Evolutionary conservation across 139 green algal species (phyloP).

Genomic region (Volvox reticuliferus): DNA sequence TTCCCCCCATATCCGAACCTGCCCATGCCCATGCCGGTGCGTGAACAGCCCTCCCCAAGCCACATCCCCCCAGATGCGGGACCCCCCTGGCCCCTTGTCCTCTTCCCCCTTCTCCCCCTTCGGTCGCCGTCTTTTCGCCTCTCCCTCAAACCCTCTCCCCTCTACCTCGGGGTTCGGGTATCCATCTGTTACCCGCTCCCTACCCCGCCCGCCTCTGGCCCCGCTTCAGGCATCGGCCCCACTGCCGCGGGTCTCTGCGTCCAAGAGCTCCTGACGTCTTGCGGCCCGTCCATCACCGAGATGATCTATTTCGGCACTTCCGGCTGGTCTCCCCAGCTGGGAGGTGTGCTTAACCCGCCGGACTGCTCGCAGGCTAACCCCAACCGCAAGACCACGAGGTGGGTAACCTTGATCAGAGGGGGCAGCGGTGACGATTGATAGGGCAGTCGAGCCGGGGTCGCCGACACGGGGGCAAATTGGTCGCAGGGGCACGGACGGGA

Average conservation of each 20-base stretch:
- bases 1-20: too few relatives aligned
- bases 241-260: constrained; percentile 61
- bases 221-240: constrained; percentile 70
- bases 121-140: background rate
- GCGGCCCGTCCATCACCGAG: constrained; percentile 61
- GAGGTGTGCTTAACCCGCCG: constrained; percentile 64
- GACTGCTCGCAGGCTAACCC: constrained; percentile 53
- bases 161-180: too few relatives aligned
- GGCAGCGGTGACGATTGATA: too few relatives aligned
- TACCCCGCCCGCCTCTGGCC: background rate
- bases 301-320: constrained; percentile 73
- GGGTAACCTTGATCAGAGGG: background rate
- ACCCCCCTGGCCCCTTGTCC: background rate
- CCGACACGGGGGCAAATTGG: too few relatives aligned
- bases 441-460: too few relatives aligned
- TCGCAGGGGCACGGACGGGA: too few relatives aligned
- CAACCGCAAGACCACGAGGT: constrained; percentile 55
- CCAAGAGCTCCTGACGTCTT: constrained; percentile 63
- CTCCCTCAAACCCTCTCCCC: background rate
- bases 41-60: too few relatives aligned
- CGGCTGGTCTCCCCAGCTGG: constrained; percentile 70
- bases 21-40: too few relatives aligned
- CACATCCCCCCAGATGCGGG: too few relatives aligned
- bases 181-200: background rate
- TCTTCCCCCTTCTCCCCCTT: background rate